phyloP scores from a whole-genome alignment of 2,329 filamentous ascomycete genomes.

The Sordariomycetes sp. region DNA sequence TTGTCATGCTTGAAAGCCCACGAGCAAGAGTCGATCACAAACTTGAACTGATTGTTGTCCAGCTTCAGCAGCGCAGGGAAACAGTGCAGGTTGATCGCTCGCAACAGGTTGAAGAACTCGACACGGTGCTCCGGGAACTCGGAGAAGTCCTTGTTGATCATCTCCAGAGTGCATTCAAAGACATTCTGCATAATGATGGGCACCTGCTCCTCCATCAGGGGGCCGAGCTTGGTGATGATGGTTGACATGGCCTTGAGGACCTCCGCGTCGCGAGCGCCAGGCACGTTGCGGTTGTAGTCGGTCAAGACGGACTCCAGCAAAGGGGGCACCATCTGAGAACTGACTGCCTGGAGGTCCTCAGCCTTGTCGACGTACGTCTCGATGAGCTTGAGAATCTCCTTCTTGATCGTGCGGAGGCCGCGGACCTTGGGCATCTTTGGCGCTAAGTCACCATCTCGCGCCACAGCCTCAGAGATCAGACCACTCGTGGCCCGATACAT shows the following conservation, averaged over 20 bases:
- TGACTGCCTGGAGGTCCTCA: slow-evolving; percentile 89
- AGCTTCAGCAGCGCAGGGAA: slow-evolving; percentile 92
- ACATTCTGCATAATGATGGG: slow-evolving; percentile 97
- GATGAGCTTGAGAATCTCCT: slow-evolving; percentile 96
- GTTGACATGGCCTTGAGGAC: slow-evolving; percentile 97
- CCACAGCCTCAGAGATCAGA: slow-evolving; percentile 88
- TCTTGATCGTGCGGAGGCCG: slow-evolving; percentile 94
- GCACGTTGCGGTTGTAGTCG: slow-evolving; percentile 95
- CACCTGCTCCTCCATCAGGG: slow-evolving; percentile 96
- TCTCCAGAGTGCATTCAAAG: slow-evolving; percentile 95
- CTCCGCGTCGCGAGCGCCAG: slow-evolving; percentile 90
- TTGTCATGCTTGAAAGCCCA: slow-evolving; percentile 99
- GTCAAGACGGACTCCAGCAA: slow-evolving; percentile 87
- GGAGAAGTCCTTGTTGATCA: slow-evolving; percentile 99
- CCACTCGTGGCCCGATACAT: slow-evolving; percentile 98
- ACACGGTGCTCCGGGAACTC: slow-evolving; percentile 98
- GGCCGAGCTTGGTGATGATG: slow-evolving; percentile 90
- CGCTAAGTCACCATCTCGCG: slow-evolving; percentile 78
- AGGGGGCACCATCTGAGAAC: slow-evolving; percentile 89
- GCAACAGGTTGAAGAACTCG: slow-evolving; percentile 97
- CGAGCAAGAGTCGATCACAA: slow-evolving; percentile 98
- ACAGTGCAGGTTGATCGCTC: slow-evolving; percentile 94
- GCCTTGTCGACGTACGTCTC: slow-evolving; percentile 98
- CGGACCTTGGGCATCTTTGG: slow-evolving; percentile 97
- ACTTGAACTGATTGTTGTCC: slow-evolving; percentile 95